A percentile compares a stretch with the other conserved stretches of the same genome.
Conservation (phyloP, 768 basidiomycete species). For the Mycena kentingensis region DNA sequence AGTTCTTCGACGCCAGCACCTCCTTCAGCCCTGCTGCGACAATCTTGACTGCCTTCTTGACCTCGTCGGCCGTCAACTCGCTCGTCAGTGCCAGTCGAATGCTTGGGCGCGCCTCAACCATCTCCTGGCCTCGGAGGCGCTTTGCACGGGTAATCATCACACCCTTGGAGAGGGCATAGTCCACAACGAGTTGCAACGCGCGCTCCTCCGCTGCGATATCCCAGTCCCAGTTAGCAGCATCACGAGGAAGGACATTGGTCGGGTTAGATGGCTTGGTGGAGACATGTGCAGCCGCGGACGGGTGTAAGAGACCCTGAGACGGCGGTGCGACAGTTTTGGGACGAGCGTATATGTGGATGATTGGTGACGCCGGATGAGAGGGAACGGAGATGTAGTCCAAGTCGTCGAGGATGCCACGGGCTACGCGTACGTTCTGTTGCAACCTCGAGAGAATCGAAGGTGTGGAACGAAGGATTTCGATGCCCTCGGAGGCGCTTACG, state of each 20-base stretch:
- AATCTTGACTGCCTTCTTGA: slow-evolving; percentile 80
- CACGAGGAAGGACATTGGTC: slow-evolving; percentile 45
- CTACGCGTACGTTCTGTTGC: slow-evolving; percentile 76
- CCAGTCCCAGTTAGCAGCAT: slow-evolving; percentile 51
- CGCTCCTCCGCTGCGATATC: slow-evolving; percentile 73
- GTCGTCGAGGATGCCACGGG: slow-evolving; percentile 80
- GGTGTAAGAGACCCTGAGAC: slow-evolving; percentile 24
- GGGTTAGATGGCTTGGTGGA: slow-evolving; percentile 52
- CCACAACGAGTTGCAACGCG: slow-evolving; percentile 89
- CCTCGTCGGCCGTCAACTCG: slow-evolving; percentile 84
- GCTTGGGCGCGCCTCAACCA: slow-evolving; percentile 77
- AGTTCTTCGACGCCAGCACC: slow-evolving; percentile 66
- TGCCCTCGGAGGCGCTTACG: slow-evolving; percentile 84
- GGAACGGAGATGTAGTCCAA: slow-evolving; percentile 82
- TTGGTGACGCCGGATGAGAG: slow-evolving; percentile 81
- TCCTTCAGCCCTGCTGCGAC: slow-evolving; percentile 76
- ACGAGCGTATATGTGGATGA: slow-evolving; percentile 82
- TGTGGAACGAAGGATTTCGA: slow-evolving; percentile 73
- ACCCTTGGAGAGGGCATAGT: slow-evolving; percentile 78
- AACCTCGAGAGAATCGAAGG: slow-evolving; percentile 76
- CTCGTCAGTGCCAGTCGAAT: slow-evolving; percentile 81
- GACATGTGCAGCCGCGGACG: slow-evolving; percentile 25
- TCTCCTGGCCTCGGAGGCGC: slow-evolving; percentile 81
- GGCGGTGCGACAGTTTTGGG: slow-evolving; percentile 27
- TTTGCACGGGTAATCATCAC: slow-evolving; percentile 86